Evolutionary conservation across 2,329 filamentous ascomycete species (phyloP).

Genomic region (Fusarium beomiforme): DNA sequence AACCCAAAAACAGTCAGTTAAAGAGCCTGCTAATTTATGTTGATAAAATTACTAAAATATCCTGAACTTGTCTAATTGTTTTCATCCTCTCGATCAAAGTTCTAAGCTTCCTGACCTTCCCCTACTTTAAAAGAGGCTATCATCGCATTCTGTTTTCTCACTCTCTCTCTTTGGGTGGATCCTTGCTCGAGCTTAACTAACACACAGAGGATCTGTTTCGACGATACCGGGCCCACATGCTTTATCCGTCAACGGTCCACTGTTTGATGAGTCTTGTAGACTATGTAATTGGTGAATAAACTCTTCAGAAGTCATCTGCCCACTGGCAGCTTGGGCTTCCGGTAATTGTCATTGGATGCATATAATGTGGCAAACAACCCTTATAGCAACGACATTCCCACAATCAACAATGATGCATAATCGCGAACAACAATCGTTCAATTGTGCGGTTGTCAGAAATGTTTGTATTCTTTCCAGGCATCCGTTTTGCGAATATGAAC

Average conservation of each 20-base stretch:
- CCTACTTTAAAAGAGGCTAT: constrained; percentile 10
- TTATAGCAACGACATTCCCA: not conserved
- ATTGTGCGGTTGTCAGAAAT: not conserved
- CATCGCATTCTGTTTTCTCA: constrained; percentile 12
- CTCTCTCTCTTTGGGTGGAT: constrained; percentile 24
- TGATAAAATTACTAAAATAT: too few species aligned
- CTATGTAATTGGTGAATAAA: not conserved
- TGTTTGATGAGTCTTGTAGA: constrained; percentile 13
- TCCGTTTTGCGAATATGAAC: not conserved
- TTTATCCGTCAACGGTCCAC: constrained; percentile 24
- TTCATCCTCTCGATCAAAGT: too few species aligned
- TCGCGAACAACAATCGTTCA: not conserved
- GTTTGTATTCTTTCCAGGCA: not conserved
- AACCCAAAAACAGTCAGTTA: too few species aligned
- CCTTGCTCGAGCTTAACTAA: constrained; percentile 21
- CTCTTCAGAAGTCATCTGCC: not conserved
- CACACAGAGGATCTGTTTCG: not conserved
- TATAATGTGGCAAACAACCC: constrained; percentile 8
- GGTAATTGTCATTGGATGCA: not conserved
- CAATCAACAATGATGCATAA: constrained; percentile 1
- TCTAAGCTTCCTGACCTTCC: too few species aligned
- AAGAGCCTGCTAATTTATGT: too few species aligned
- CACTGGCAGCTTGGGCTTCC: not conserved
- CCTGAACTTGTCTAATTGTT: too few species aligned
- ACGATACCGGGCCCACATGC: constrained; percentile 23